These are phyloP conservation scores for Ceratocystis cubensis DNA, from an alignment of 2,329 filamentous ascomycete species.

Conservation along the genomic window DNA sequence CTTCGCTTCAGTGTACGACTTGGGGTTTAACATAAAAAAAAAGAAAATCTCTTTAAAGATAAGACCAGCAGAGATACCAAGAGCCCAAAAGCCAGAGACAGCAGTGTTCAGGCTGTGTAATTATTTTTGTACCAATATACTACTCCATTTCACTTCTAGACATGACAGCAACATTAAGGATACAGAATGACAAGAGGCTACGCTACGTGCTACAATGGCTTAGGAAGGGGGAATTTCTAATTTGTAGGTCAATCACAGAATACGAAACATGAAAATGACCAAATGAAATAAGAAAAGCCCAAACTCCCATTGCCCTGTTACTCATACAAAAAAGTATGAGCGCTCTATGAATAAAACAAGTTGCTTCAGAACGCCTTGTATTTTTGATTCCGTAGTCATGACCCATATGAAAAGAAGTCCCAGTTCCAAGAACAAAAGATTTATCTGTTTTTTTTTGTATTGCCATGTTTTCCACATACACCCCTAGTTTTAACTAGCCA, in stretches of 20 bases:
- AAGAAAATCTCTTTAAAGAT: background rate
- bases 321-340: constrained; percentile 26
- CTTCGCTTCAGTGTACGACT: background rate
- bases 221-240: background rate
- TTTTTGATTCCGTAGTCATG: constrained; percentile 20
- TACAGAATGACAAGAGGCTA: background rate
- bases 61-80: background rate
- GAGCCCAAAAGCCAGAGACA: background rate
- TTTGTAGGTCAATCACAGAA: background rate
- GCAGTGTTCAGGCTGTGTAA: background rate
- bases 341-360: constrained; percentile 14
- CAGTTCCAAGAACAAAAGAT: constrained; percentile 21
- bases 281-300: constrained; percentile 28
- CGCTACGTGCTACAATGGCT: background rate
- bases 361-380: constrained; percentile 21
- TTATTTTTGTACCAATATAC: constrained; percentile 4
- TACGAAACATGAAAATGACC: constrained; percentile 8
- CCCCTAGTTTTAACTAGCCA: constrained; percentile 19
- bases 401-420: constrained; percentile 18
- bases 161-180: background rate
- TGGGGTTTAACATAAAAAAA: background rate
- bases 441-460: constrained; percentile 18
- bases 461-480: constrained; percentile 16
- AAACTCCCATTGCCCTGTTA: constrained; percentile 31
- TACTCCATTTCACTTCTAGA: background rate